Evolutionary conservation across 2,329 filamentous ascomycete species (phyloP).

Genomic region (Exophiala sp.): DNA sequence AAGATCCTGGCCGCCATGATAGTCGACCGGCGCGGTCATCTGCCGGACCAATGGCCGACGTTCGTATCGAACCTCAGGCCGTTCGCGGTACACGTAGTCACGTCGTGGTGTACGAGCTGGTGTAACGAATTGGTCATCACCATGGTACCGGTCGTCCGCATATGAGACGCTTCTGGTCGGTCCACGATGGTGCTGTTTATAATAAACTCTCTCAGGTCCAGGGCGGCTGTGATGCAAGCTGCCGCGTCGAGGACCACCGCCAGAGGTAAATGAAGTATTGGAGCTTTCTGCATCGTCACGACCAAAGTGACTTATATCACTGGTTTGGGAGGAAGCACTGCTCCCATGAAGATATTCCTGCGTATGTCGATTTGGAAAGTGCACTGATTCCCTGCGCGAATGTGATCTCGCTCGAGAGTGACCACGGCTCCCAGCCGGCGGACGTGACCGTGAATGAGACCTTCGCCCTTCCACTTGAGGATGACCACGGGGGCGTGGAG

Average conservation of each 20-base stretch:
- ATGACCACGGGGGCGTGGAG: slow-evolving; percentile 13
- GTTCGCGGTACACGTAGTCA: slow-evolving; percentile 9
- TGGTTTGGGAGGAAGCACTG: slow-evolving; percentile 17
- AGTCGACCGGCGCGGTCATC: slow-evolving; percentile 11
- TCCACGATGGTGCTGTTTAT: slow-evolving; percentile 20
- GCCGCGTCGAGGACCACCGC: slow-evolving; percentile 20
- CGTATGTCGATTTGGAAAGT: slow-evolving; percentile 19
- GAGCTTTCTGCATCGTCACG: slow-evolving; percentile 20
- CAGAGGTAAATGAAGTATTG: slow-evolving; percentile 17
- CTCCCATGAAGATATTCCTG: slow-evolving; percentile 16
- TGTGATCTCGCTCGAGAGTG: slow-evolving; percentile 15
- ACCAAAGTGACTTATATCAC: slow-evolving; percentile 21
- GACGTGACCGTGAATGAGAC: slow-evolving; percentile 20
- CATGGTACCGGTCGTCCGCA: slow-evolving; percentile 13
- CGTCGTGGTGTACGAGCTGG: slow-evolving; percentile 7
- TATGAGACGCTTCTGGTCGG: slow-evolving; percentile 17
- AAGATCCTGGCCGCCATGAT: slow-evolving; percentile 1
- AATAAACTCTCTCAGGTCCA: slow-evolving; percentile 10
- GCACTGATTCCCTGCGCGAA: slow-evolving; percentile 11
- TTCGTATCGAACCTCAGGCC: slow-evolving; percentile 12
- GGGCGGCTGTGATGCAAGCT: slow-evolving; percentile 13
- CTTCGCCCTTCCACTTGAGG: slow-evolving; percentile 14
- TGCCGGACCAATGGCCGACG: slow-evolving; percentile 11
- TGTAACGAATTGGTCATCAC: slow-evolving; percentile 10
- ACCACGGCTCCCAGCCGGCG: slow-evolving; percentile 4